Evolutionary conservation across 805 yeast genomes (phyloP), one percentile per base, ranked within the genome.

Genomic region (Jamesozyma gamospora): DNA sequence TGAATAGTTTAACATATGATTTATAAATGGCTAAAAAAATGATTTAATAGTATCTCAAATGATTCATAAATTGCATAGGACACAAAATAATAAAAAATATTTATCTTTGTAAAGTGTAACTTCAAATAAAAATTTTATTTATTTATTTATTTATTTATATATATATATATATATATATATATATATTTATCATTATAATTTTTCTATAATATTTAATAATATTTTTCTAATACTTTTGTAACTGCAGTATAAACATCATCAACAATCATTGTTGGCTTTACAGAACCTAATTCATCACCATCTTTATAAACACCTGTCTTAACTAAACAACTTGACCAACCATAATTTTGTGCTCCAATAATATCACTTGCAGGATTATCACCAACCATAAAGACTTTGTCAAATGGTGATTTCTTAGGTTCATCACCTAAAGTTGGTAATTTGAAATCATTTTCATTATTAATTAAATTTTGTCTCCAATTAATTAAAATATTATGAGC

Each of bases 361-460:
- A 92, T 92, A 57, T 92, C 98, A 37, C 87, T 75, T 24, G 80
- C 92, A 4, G 96, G 97, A 59, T 92, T 92, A 62, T 92, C 98
- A 24, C 98, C 98, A 28, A 92, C 85, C 98, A 92, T 92, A 63
- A 71, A 88, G 2, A 92, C 81, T n/a, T 71, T 61, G 28, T 67
- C 64, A 50, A 82, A 68, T n/a, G 74, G 77, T 0, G 71, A 50
- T 2, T 44, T 15, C 4, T 39, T 40, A 5, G 72, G 71, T 16
- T 69, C 47, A n/a, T 48, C 50, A 24, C 74, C 71, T 40, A 78
- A 58, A 16, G 51, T 54, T 1, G 82, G 82, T 14, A 66, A 49
- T 34, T 30, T 30, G 18, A 46, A 40, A 9, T 34, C 37, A 5
- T 41, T 34, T n/a, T 40, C 35, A 13, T 43, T 43, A 11, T 46